Conservation (phyloP, 2,329 filamentous ascomycete species). For the Penicillium sp. region DNA sequence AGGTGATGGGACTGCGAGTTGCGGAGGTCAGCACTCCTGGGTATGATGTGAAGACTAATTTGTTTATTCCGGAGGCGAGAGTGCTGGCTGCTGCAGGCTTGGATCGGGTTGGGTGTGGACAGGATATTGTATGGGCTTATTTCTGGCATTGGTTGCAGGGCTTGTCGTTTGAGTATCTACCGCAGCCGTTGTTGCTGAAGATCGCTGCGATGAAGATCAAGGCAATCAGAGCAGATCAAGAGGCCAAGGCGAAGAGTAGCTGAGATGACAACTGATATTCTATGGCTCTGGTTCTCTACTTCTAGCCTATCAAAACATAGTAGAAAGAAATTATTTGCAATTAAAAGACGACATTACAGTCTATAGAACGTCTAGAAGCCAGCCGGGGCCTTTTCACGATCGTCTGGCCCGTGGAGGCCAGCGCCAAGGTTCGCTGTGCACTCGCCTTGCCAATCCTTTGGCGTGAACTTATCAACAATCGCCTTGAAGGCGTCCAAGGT, state of each 20-base stretch:
- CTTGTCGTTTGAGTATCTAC: constrained; percentile 17
- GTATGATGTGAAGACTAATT: constrained; percentile 19
- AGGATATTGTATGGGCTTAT: constrained; percentile 30
- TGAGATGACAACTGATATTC: neutral
- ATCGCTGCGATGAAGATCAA: constrained; percentile 9
- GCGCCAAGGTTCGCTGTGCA: constrained; percentile 59
- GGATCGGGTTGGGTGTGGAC: constrained; percentile 37
- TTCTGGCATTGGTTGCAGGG: constrained; percentile 34
- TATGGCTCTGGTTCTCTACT: too few species aligned
- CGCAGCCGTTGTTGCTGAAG: constrained; percentile 17
- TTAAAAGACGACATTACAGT: neutral
- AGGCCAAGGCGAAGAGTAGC: constrained; percentile 8
- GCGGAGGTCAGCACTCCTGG: constrained; percentile 31
- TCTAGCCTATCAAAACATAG: neutral
- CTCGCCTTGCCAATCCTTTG: constrained; percentile 69
- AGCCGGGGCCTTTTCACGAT: constrained; percentile 36
- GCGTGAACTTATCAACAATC: constrained; percentile 87
- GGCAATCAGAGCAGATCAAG: constrained; percentile 11
- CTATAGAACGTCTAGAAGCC: constrained; percentile 34
- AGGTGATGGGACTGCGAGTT: constrained; percentile 41
- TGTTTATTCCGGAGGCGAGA: constrained; percentile 31
- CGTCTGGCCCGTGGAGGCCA: constrained; percentile 49
- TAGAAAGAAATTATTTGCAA: neutral
- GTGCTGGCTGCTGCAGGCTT: constrained; percentile 34
- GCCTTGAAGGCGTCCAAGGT: constrained; percentile 89